Evolutionary conservation across 2,329 filamentous ascomycete genomes (phyloP).

Genomic region (Pestalotiopsis sp.): DNA sequence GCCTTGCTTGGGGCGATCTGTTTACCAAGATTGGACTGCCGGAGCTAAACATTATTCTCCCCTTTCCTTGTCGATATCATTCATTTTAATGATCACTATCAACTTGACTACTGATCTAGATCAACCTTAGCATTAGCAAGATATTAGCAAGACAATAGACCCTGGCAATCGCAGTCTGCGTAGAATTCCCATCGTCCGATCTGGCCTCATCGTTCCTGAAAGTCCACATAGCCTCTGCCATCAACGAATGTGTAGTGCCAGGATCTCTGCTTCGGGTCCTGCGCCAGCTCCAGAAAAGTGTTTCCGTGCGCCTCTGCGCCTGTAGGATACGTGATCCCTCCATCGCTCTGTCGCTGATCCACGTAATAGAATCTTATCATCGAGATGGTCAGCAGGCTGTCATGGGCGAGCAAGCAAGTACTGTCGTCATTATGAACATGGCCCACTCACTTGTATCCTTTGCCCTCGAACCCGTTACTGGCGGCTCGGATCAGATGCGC

Average conservation of each 20-base stretch:
- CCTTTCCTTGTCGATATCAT: neutral
- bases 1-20: neutral
- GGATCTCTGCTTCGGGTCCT: slow-evolving; percentile 18
- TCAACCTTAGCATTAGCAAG: neutral
- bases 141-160: neutral
- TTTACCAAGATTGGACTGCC: neutral
- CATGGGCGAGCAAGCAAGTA: neutral
- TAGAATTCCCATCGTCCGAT: neutral
- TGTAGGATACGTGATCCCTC: slow-evolving; percentile 12
- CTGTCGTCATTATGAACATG: neutral
- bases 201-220: slow-evolving; percentile 3
- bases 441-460: slow-evolving; percentile 28
- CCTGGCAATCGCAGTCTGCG: neutral
- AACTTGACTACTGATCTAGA: neutral
- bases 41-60: neutral
- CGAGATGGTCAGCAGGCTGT: neutral
- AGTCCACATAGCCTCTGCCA: slow-evolving; percentile 16
- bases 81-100: neutral
- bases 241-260: slow-evolving; percentile 22
- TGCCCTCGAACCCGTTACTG: slow-evolving; percentile 17
- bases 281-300: slow-evolving; percentile 17
- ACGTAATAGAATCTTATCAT: slow-evolving; percentile 22
- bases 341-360: slow-evolving; percentile 20
- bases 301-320: slow-evolving; percentile 19
- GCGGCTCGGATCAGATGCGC: slow-evolving; percentile 21